Conservation (phyloP, 441 rosid genomes). For the Croton setiger region DNA sequence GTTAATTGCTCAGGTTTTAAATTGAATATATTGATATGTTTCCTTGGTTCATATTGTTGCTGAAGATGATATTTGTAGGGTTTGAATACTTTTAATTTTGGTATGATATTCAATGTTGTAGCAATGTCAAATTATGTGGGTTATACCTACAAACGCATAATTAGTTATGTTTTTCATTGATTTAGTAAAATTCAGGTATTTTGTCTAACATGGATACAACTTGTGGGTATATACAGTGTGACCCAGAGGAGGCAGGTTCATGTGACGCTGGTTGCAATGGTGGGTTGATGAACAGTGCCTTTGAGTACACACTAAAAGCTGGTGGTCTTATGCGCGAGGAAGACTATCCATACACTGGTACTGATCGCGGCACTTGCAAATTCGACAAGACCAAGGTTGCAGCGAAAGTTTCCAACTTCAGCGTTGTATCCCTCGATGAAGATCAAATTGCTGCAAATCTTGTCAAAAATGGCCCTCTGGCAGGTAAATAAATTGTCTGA, state of each 20-base stretch:
- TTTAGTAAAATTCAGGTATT: background rate
- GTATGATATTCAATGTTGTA: background rate
- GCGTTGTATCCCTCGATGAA: slow-evolving; percentile 83
- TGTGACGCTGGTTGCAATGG: slow-evolving; percentile 96
- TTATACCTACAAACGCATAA: background rate
- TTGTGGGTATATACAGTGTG: slow-evolving; percentile 55
- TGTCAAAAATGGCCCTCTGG: slow-evolving; percentile 82
- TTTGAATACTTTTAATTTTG: background rate
- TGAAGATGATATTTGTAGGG: background rate
- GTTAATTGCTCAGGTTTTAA: background rate
- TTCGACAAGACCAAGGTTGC: slow-evolving; percentile 76
- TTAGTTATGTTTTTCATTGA: background rate
- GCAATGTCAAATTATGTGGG: background rate
- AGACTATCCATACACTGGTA: slow-evolving; percentile 91
- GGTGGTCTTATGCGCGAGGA: slow-evolving; percentile 93
- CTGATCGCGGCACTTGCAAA: slow-evolving; percentile 64
- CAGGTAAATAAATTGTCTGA: slow-evolving; percentile 34
- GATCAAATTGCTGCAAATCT: slow-evolving; percentile 92
- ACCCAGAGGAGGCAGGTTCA: slow-evolving; percentile 74
- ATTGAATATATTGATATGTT: background rate
- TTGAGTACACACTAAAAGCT: slow-evolving; percentile 82
- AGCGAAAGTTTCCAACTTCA: slow-evolving; percentile 80
- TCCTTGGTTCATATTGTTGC: background rate
- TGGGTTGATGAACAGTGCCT: slow-evolving; percentile 89
- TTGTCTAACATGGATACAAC: background rate